Evolutionary conservation across 257 asterid species (phyloP), one percentile per base, ranked within the genome.

Genomic region (Fraxinus quadrangulata): DNA sequence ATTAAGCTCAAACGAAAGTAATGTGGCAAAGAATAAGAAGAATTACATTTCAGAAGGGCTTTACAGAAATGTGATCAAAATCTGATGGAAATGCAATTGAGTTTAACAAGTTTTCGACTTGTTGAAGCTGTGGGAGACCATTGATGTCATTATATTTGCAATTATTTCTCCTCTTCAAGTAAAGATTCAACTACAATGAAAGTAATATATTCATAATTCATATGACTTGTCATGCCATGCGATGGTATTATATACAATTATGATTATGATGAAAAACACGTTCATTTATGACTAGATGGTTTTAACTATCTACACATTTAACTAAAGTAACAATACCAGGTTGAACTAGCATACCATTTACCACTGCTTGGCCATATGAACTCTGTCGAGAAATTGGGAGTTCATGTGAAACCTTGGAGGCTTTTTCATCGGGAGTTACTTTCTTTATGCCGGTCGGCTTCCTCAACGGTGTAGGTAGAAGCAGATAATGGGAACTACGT

Each of bases 361-460:
- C 33, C 45, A 94, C 93, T 14, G 97, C 96, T 81, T 93, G 98
- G 74, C 92, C 86, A 51, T 74, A 92, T 33, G 99, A 88, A 74
- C 98, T 89, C 33, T 85, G 90, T 33, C 90, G 90, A 66, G 92
- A 36, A 82, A 72, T 39, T 6, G 94, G 89, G 51, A 80, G 56
- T 80, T 87, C 98, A 31, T 93, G 97, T 6, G 92, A 81, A 79
- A 80, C 84, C 34, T 63, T 63, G 19, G 88, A 81, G 19, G 85
- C 69, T 85, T 92, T 93, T 71, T 83, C 80, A 76, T 89, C 97
- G n/a, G 86, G 78, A 30, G 73, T 67, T 39, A 78, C 67, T 79
- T 87, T 90, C 84, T 77, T 87, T 31, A 85, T 59, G 34, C 89
- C 83, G 71, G 36, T 26, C 1, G 92, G 45, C 84, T 83, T 79